These are phyloP conservation scores for Chytriomyces confervae DNA, from an alignment of 192 early-diverging fungal species.

Conservation along the genomic window DNA sequence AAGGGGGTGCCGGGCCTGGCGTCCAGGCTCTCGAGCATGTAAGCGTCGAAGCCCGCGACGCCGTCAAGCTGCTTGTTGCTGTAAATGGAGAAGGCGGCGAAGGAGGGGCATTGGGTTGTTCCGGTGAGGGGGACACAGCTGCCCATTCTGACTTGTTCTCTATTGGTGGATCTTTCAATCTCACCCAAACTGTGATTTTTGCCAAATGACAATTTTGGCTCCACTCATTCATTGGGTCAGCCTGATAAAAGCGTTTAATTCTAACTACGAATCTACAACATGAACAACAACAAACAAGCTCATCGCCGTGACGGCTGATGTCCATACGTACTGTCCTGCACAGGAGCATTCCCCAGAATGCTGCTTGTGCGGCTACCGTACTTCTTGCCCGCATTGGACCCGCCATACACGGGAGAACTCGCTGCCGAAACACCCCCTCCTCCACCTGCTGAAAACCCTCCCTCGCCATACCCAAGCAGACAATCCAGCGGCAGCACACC, in stretches of 20 bases:
- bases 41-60: not conserved
- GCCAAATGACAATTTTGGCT: no score
- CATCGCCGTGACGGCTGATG: no score
- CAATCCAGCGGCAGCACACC: constrained; percentile 29
- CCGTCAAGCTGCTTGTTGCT: not conserved
- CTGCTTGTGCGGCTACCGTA: not conserved
- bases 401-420: no score
- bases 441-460: not conserved
- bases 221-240: no score
- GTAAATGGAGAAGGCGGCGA: not conserved
- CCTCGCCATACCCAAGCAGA: constrained; percentile 11
- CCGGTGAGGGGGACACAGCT: not conserved
- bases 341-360: not conserved
- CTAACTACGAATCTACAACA: no score
- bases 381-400: not conserved
- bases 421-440: not conserved
- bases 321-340: not conserved
- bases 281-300: no score
- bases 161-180: not conserved
- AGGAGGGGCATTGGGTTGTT: not conserved
- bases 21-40: constrained; percentile 5
- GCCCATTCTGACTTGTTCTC: not conserved
- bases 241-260: no score
- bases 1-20: not conserved
- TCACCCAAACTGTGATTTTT: no score